A percentile compares a stretch with the other conserved stretches of the same genome.
These are phyloP conservation scores for Hypoxylon sp. DNA, from an alignment of 2,329 filamentous ascomycete genomes.

Conservation along the genomic window DNA sequence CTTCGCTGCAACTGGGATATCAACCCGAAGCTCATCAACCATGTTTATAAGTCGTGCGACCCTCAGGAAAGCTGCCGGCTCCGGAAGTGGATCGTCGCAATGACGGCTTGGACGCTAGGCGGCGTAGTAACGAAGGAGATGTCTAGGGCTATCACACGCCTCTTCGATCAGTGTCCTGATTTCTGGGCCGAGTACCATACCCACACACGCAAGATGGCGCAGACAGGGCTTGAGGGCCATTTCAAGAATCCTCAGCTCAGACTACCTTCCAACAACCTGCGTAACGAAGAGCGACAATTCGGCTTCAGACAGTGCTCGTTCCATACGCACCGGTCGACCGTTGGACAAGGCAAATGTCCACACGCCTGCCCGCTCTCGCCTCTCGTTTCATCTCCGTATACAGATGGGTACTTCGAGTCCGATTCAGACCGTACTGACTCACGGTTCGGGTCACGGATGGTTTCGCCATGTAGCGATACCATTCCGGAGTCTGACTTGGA, in stretches of 20 bases:
- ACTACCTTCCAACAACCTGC: constrained; percentile 69
- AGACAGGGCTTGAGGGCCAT: constrained; percentile 65
- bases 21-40: constrained; percentile 65
- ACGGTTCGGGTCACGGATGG: constrained; percentile 39
- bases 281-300: constrained; percentile 70
- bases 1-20: constrained; percentile 72
- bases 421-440: constrained; percentile 50
- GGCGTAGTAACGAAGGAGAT: constrained; percentile 51
- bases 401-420: constrained; percentile 49
- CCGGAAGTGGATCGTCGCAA: constrained; percentile 72
- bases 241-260: constrained; percentile 74
- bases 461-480: constrained; percentile 45
- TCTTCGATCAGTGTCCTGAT: constrained; percentile 63
- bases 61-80: constrained; percentile 65
- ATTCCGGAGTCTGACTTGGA: constrained; percentile 44
- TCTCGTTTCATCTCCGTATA: constrained; percentile 47
- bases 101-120: constrained; percentile 70
- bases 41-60: constrained; percentile 69
- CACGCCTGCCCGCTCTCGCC: constrained; percentile 53
- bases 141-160: constrained; percentile 59
- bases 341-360: constrained; percentile 69
- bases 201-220: constrained; percentile 68
- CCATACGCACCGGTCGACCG: constrained; percentile 69
- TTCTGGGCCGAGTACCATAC: constrained; percentile 66
- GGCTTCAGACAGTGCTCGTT: constrained; percentile 75